Conservation (phyloP, 2,329 filamentous ascomycete genomes). For the Bipolaris zeicola region DNA sequence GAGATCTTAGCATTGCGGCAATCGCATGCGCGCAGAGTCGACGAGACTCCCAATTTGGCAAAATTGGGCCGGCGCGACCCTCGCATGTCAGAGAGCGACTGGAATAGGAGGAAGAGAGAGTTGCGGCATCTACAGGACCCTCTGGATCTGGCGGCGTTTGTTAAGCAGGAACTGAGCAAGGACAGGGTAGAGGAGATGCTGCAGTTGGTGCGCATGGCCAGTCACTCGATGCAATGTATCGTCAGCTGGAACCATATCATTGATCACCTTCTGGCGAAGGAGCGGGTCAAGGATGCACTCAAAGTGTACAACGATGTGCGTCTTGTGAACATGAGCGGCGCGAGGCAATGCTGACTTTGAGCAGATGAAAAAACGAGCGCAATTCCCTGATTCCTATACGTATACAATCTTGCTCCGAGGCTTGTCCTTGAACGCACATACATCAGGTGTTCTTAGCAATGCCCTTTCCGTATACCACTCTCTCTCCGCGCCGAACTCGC, state of each 20-base stretch:
- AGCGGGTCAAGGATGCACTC: conserved; percentile 67
- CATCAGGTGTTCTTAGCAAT: conserved; percentile 65
- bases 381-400: conserved; percentile 79
- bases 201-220: conserved; percentile 71
- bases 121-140: conserved; percentile 71
- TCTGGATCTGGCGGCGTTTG: conserved; percentile 71
- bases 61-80: conserved; percentile 36
- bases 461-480: conserved; percentile 78
- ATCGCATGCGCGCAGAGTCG: neutral
- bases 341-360: conserved; percentile 17
- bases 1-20: conserved; percentile 27
- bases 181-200: conserved; percentile 70
- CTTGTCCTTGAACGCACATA: conserved; percentile 65
- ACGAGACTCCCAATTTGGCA: conserved; percentile 26
- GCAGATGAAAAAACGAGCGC: conserved; percentile 89
- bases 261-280: conserved; percentile 67
- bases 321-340: neutral
- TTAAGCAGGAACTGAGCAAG: conserved; percentile 64
- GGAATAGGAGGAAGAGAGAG: conserved; percentile 58
- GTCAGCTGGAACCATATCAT: conserved; percentile 92
- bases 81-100: conserved; percentile 34
- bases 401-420: conserved; percentile 84
- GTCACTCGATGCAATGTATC: conserved; percentile 65
- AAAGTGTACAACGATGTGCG: conserved; percentile 87
- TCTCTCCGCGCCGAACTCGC: conserved; percentile 67